A percentile compares a stretch with the other conserved stretches of the same genome.
Evolutionary conservation across 2,329 filamentous ascomycete species (phyloP).

Genomic region (Fusarium sp.): DNA sequence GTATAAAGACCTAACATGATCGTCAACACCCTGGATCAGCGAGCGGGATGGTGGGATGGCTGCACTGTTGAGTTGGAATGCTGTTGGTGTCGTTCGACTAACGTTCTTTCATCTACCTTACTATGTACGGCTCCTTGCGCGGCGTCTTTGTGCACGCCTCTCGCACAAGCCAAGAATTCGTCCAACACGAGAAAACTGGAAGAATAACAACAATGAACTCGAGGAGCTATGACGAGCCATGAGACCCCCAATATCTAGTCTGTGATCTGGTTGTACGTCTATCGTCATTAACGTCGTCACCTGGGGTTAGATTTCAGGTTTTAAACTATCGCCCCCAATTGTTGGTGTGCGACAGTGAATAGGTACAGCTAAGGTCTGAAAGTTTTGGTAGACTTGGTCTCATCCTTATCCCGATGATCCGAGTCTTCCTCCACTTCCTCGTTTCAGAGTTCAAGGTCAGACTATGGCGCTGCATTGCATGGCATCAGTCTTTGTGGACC

Average conservation of each 20-base stretch:
- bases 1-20: slow-evolving; percentile 8
- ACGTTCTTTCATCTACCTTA: slow-evolving; percentile 5
- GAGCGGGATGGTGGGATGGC: slow-evolving; percentile 32
- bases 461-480: slow-evolving; percentile 28
- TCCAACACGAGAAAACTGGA: neutral
- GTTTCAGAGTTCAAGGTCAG: slow-evolving; percentile 28
- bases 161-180: slow-evolving; percentile 9
- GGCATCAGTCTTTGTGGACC: slow-evolving; percentile 29
- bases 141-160: neutral
- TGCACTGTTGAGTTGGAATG: slow-evolving; percentile 11
- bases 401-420: slow-evolving; percentile 15
- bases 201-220: slow-evolving; percentile 3
- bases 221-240: neutral
- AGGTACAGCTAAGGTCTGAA: no score
- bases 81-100: slow-evolving; percentile 5
- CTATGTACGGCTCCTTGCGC: neutral
- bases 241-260: neutral
- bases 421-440: slow-evolving; percentile 14
- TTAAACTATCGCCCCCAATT: slow-evolving; percentile 22
- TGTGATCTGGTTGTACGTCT: slow-evolving; percentile 6
- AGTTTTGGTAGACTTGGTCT: slow-evolving; percentile 13
- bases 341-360: slow-evolving; percentile 4
- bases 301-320: slow-evolving; percentile 24
- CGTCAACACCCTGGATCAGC: slow-evolving; percentile 14
- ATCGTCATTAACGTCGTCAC: slow-evolving; percentile 37